Evolutionary conservation across 2,329 filamentous ascomycete genomes (phyloP).

Genomic region (Hypoxylon sp.): DNA sequence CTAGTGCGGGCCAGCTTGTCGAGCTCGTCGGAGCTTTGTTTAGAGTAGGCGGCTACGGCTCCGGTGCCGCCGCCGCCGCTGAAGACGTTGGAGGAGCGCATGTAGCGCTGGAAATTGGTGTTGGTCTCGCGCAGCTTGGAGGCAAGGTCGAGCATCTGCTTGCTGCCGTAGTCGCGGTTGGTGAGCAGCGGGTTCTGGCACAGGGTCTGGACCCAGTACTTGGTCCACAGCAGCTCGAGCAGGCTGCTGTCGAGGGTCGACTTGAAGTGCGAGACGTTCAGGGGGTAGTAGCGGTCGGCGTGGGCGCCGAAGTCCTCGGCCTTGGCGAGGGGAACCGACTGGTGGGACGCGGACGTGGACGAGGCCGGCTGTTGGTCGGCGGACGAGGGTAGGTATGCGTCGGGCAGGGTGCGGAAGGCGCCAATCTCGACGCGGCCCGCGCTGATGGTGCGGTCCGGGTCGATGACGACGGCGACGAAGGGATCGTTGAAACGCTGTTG

Average conservation of each 20-base stretch:
- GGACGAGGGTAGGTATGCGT: slow-evolving; percentile 66
- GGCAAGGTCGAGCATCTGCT: slow-evolving; percentile 88
- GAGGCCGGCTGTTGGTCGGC: slow-evolving; percentile 17
- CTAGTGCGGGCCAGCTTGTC: slow-evolving; percentile 44
- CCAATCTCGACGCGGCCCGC: slow-evolving; percentile 97
- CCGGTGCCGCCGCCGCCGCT: not conserved
- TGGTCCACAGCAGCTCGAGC: slow-evolving; percentile 93
- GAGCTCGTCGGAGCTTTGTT: slow-evolving; percentile 31
- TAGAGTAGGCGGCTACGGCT: no score
- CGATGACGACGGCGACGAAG: slow-evolving; percentile 94
- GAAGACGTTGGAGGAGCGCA: slow-evolving; percentile 44
- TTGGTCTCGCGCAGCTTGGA: slow-evolving; percentile 78
- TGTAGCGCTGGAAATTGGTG: slow-evolving; percentile 45
- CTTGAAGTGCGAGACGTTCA: slow-evolving; percentile 95
- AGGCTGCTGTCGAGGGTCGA: slow-evolving; percentile 87
- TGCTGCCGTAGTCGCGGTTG: slow-evolving; percentile 91
- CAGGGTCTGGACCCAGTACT: slow-evolving; percentile 97
- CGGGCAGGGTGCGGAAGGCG: slow-evolving; percentile 90
- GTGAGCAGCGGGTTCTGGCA: slow-evolving; percentile 89
- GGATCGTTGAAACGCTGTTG: slow-evolving; percentile 90
- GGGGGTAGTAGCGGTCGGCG: slow-evolving; percentile 85
- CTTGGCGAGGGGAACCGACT: slow-evolving; percentile 89
- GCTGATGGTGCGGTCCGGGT: slow-evolving; percentile 93
- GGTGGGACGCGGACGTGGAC: slow-evolving; percentile 59
- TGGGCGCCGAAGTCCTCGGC: slow-evolving; percentile 96